Base-by-base conservation (phyloP, 805 yeast species). In the Ogataea pilisensis region DNA sequence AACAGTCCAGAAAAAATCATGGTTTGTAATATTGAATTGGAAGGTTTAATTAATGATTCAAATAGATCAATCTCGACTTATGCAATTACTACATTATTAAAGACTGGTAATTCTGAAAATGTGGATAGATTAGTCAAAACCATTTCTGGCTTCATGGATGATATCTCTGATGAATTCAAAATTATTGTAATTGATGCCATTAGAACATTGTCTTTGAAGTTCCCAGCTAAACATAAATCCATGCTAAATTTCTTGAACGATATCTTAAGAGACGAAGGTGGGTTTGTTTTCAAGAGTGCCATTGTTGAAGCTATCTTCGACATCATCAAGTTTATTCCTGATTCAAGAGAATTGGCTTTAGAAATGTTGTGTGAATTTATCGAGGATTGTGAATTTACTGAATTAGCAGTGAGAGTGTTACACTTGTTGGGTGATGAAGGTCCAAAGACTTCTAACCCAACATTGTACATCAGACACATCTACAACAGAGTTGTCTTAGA, bases 361-460 rank as follows among this genome's bases (percentile, higher is more conserved):
- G 88, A 85, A 66, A 83, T 83, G 63, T 73, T 93, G 54, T 89
- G 98, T 73, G 99, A 93, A 65, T 90, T 89, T 60, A 93, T 93
- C 55, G 99, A 93, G 67, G 99, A 93, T 71, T 93, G 98, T 69
- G 99, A 93, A 68, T 91, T 75, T 68, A 85, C 96, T 24, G 96
- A 89, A 65, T 78, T 93, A 46, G 79, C 95, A 21, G 95, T 90
- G n/a, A 79, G 98, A 59, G 82, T 93, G 43, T 73, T 93, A 63
- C 96, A 90, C 65, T 65, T 91, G 46, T 75, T 93, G 50, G 99
- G 99, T 60, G 85, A 82, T 50, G 95, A 90, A 64, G 99, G 99
- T 46, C 97, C 99, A 55, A 69, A 73, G 43, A 82, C 96, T 5
- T 53, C 82, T 7, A 84, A 83, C 49, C 96, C 98, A 42, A 84